Percentiles rank a stretch among this genome's conserved stretches.
These are phyloP conservation scores for Rhodomyrtus tomentosa DNA, from an alignment of 345 rosid genomes.

Conservation along the genomic window DNA sequence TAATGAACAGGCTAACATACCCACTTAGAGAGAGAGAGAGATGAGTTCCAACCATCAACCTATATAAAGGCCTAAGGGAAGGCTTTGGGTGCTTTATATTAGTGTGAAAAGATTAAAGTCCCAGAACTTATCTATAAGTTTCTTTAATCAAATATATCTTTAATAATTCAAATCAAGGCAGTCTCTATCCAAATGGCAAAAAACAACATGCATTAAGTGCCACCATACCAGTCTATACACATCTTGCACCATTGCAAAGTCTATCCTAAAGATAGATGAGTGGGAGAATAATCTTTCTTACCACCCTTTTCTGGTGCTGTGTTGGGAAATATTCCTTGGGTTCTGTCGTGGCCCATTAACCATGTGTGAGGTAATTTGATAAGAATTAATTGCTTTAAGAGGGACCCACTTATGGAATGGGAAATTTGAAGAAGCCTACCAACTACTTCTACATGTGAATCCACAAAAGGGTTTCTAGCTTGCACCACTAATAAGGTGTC, in stretches of 20 bases:
- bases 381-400: background rate
- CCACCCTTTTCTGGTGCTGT: background rate
- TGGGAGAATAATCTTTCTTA: background rate
- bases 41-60: background rate
- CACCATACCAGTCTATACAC: background rate
- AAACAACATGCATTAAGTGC: background rate
- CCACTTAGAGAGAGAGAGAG: background rate
- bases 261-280: background rate
- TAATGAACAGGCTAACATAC: background rate
- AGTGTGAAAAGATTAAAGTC: background rate
- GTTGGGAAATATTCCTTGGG: background rate
- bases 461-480: conserved; percentile 3
- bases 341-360: background rate
- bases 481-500: background rate
- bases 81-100: background rate
- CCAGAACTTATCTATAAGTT: background rate
- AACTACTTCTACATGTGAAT: conserved; percentile 8
- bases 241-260: background rate
- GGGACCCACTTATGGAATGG: conserved; percentile 6
- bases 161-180: background rate
- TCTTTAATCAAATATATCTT: background rate
- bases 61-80: background rate
- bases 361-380: background rate
- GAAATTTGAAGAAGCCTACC: background rate
- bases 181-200: background rate